A percentile compares a stretch with the other conserved stretches of the same genome.
Evolutionary conservation across 176 grass and related monocot species (phyloP).

Genomic region (Avena eriantha): DNA sequence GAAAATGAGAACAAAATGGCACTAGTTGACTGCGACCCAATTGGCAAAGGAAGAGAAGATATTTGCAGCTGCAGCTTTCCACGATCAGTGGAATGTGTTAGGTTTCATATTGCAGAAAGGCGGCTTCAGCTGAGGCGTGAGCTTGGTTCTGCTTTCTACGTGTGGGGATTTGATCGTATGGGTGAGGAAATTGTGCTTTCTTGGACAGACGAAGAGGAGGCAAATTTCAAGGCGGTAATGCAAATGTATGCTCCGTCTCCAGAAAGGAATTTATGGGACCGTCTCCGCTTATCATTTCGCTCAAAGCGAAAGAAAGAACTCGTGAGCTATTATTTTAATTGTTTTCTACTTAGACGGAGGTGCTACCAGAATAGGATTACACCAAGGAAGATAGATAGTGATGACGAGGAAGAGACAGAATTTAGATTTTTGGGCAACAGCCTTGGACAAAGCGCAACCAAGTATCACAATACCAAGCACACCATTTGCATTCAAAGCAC

Average conservation of each 20-base stretch:
- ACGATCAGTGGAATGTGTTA: conserved; percentile 64
- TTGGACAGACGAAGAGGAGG: conserved; percentile 74
- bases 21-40: conserved; percentile 15
- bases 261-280: conserved; percentile 61
- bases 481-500: conserved; percentile 62
- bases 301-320: conserved; percentile 60
- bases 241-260: conserved; percentile 45
- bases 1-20: conserved; percentile 42
- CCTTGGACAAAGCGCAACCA: conserved; percentile 61
- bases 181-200: conserved; percentile 92
- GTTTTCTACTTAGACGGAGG: conserved; percentile 77
- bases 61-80: conserved; percentile 49
- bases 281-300: conserved; percentile 50
- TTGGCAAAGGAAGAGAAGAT: conserved; percentile 64
- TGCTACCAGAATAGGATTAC: conserved; percentile 77
- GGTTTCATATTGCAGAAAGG: conserved; percentile 70
- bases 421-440: conserved; percentile 60
- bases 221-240: conserved; percentile 65
- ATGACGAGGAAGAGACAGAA: conserved; percentile 78
- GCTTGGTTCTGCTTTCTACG: conserved; percentile 64
- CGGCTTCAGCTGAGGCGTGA: conserved; percentile 62
- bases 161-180: conserved; percentile 78
- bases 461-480: conserved; percentile 42
- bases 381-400: conserved; percentile 75
- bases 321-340: conserved; percentile 89